Evolutionary conservation across 306 rosid genomes (phyloP), one percentile per base, ranked within the genome.

Genomic region (Begonia peltatifolia): DNA sequence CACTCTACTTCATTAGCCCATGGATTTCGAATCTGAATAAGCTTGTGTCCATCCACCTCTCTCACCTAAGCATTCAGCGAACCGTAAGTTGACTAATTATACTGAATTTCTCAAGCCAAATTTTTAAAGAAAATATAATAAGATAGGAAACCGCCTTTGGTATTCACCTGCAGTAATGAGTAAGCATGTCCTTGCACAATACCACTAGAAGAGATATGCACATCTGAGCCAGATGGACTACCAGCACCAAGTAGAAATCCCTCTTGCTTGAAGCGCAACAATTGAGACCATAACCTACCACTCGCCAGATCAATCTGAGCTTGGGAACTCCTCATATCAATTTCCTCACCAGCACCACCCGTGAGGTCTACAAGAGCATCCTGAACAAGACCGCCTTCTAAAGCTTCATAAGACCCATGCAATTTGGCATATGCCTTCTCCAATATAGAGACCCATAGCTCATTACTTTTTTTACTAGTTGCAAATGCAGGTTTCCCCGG

Each of bases 1-100:
- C 99, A 92, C 76, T 92, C 99, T 58, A 92, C 99, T 86, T 92
- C 99, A 53, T 83, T 92, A 52, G 99, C 99, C 99, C 99, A 92
- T 52, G 99, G 99, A 77, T 92, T 92, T 66, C 99, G 82, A 63
- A 92, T 92, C 74, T 86, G 99, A 67, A 92, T 93, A 62, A 92
- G 93, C 79, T 83, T 92, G 77, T 92, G 96, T 58, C 99, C 87
- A 73, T 92, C 99, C 68, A 86, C 94, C 53, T 92, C 99, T 66
- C 86, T 76, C 17, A 92, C 84, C 99, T 86, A 58, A 60, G 62
- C 62, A 49, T 61, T 44, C 25, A 25, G 46, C 14, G 53, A 23
- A 42, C 14, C 38, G 30, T 51, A 15, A 38, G 17, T 41, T 17
- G n/a, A 4, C 41, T 17, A 30, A 49, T 20, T 23, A n/a, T n/a